Conservation (phyloP, 805 yeast genomes). For the Barnettozyma siamensis region DNA sequence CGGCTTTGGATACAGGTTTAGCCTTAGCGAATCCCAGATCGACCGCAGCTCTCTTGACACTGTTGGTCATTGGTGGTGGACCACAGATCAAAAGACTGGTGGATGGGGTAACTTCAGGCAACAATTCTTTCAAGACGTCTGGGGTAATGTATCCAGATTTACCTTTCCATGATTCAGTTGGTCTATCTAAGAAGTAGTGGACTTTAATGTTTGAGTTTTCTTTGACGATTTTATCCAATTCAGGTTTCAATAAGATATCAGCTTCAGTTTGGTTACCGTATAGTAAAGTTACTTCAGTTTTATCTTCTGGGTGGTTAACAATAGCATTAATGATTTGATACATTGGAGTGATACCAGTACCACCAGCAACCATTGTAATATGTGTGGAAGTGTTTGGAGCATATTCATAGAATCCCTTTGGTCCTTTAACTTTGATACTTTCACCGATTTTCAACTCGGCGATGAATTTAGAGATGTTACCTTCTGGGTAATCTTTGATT, state of each 20-base stretch:
- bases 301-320: constrained; percentile 68
- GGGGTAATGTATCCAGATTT: constrained; percentile 75
- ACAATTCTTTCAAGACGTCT: constrained; percentile 57
- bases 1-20: constrained; percentile 81
- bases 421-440: constrained; percentile 73
- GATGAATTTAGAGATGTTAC: constrained; percentile 74
- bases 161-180: constrained; percentile 68
- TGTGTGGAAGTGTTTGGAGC: constrained; percentile 68
- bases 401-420: constrained; percentile 84
- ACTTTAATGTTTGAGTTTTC: constrained; percentile 56
- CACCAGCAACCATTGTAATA: constrained; percentile 92
- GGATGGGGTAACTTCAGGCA: constrained; percentile 57
- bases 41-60: constrained; percentile 74
- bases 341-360: constrained; percentile 97
- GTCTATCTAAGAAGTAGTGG: constrained; percentile 68
- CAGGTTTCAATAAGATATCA: constrained; percentile 76
- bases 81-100: constrained; percentile 82
- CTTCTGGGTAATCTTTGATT: constrained; percentile 80
- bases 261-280: constrained; percentile 78
- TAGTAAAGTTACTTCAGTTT: constrained; percentile 65
- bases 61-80: constrained; percentile 87
- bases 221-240: constrained; percentile 61
- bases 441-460: constrained; percentile 76
- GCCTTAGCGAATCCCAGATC: constrained; percentile 76
- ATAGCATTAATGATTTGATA: constrained; percentile 84